Evolutionary conservation across 83 land plant genomes (phyloP), one percentile per base, ranked within the genome.

Genomic region (Picea mariana): DNA sequence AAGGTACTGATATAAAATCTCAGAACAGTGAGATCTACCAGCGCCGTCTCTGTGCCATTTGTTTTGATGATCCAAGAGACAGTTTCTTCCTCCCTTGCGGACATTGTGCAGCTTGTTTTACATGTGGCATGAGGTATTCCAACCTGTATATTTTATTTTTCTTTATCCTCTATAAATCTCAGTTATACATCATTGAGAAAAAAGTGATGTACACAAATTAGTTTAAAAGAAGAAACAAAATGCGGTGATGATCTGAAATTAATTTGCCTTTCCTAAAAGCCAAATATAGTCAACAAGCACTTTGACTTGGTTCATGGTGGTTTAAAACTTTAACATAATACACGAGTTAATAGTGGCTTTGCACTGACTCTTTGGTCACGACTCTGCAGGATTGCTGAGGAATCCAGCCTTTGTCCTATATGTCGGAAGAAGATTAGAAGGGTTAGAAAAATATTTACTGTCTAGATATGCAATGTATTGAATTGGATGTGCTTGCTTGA

Each of bases 61-160:
- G 93, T 80, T 91, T 66, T 81, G 87, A 91, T 88, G 81, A 75
- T 62, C 83, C 83, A 42, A 87, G 91, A 66, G 93, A 91, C 75
- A 83, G 91, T 81, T 91, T 91, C 67, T 91, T 91, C 66, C 91
- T 91, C 83, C 93, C 93, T 21, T 91, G 91, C 69, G 91, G 93
- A 3, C 93, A 91, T 49, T 89, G 88, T 73, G 91, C 87, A n/a
- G 62, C 91, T 26, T 91, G 93, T 82, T 91, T 84, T 80, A 62
- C 86, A 69, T 91, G 93, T 82, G 91, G 87, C 71, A 80, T 84
- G 82, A 91, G 89, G 93, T 89, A 78, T 78, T 65, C 52, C 64
- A n/a, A 61, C 4, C 83, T 8, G 40, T 42, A 79, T 47, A 11
- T 77, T 80, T 69, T 21, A 31, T 52, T 80, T 6, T 17, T 67